phyloP scores from a whole-genome alignment of 306 rosid species.

The Astragalus membranaceus region DNA sequence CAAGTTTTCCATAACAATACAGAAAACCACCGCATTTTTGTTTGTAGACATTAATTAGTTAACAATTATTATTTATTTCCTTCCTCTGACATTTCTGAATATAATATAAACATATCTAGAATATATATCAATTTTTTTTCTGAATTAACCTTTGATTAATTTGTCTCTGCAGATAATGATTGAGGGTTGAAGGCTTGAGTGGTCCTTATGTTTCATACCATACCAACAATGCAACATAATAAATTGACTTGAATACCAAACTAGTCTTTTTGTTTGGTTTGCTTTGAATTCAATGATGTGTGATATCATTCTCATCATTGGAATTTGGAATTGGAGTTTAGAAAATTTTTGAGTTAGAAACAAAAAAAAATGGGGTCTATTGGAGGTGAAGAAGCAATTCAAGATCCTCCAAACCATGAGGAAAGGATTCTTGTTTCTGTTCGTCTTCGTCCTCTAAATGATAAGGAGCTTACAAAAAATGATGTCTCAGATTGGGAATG shows the following conservation, averaged over 20 bases:
- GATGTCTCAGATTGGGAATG: constrained; percentile 96
- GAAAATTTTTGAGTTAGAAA: constrained; percentile 12
- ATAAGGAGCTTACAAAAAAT: constrained; percentile 57
- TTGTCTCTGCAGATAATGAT: constrained; percentile 60
- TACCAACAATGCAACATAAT: constrained; percentile 27
- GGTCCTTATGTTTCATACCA: constrained; percentile 37
- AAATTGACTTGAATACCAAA: constrained; percentile 12
- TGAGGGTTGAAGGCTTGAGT: constrained; percentile 41
- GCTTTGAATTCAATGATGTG: constrained; percentile 20
- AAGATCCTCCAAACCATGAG: constrained; percentile 27
- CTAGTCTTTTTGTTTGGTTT: constrained; percentile 5
- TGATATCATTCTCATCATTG: constrained; percentile 27
- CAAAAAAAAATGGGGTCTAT: constrained; percentile 52
- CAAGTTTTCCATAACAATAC: constrained; percentile 49
- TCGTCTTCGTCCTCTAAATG: constrained; percentile 83
- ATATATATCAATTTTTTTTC: not conserved
- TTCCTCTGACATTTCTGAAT: constrained; percentile 25
- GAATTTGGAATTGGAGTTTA: constrained; percentile 35
- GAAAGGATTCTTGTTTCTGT: constrained; percentile 85
- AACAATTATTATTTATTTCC: constrained; percentile 16
- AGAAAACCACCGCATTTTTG: constrained; percentile 38
- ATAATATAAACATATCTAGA: constrained; percentile 12
- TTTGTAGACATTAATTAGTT: constrained; percentile 24
- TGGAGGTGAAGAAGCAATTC: constrained; percentile 60
- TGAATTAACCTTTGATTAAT: constrained; percentile 48